These are phyloP conservation scores for Hysterangium stoloniferum DNA, from an alignment of 768 basidiomycete genomes.

Conservation along the genomic window DNA sequence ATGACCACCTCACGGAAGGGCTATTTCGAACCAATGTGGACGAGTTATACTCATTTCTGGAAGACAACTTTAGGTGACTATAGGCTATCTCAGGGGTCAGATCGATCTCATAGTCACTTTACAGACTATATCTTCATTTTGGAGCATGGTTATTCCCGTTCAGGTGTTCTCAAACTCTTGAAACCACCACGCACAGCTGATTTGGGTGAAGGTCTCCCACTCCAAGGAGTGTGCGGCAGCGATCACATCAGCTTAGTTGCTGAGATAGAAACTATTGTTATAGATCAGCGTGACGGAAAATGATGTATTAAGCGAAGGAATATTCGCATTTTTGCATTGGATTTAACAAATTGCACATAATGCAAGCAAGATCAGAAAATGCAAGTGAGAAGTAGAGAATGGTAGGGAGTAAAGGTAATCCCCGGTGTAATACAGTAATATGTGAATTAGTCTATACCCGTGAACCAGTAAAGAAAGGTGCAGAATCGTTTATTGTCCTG, in stretches of 20 bases:
- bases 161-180: constrained; percentile 47
- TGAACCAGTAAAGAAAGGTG: not conserved
- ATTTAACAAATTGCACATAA: not conserved
- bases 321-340: not conserved
- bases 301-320: not conserved
- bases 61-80: constrained; percentile 64
- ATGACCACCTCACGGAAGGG: constrained; percentile 37
- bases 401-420: not conserved
- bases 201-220: constrained; percentile 71
- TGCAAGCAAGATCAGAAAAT: too few species aligned
- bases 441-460: not conserved
- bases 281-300: not conserved
- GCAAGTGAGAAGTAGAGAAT: too few species aligned
- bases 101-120: constrained; percentile 3
- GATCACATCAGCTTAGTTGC: constrained; percentile 81
- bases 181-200: constrained; percentile 50
- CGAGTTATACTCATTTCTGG: constrained; percentile 87
- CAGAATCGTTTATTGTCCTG: not conserved
- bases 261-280: constrained; percentile 35
- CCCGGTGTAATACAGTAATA: not conserved
- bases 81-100: not conserved
- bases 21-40: constrained; percentile 72
- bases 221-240: constrained; percentile 68
- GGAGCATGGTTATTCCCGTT: constrained; percentile 31
- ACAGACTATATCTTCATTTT: constrained; percentile 88